Evolutionary conservation across 345 rosid genomes (phyloP), one percentile per base, ranked within the genome.

Genomic region (Euphorbia tirucalli): DNA sequence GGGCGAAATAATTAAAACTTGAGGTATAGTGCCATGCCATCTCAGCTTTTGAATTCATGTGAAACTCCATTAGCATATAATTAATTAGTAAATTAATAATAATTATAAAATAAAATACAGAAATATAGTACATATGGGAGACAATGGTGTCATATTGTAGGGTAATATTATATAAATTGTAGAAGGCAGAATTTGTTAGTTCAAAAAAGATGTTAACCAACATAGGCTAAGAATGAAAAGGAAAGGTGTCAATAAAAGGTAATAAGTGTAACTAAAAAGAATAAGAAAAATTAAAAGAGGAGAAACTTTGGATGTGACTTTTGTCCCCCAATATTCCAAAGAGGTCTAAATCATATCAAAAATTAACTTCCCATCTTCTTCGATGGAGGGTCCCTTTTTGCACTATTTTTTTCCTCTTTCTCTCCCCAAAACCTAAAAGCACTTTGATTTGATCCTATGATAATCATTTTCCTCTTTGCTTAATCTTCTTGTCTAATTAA

Each of bases 301-400:
- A 67, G 83, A 80, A 80, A 77, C 80, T 78, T 62, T 70, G 69
- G 86, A 85, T 83, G 82, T 70, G 88, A 79, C 79, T 21, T 0
- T 61, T 83, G 86, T 85, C 88, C 64, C 84, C 85, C 73, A 77
- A 75, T 85, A 83, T 85, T 81, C 85, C 66, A 83, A 83, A 79
- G 50, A 56, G 21, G 83, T 79, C 86, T 15, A 35, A 22, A 70
- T 83, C 81, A 74, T 60, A 78, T 78, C 66, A 72, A 72, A 44
- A 16, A 13, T 16, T 3, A 35, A 35, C 39, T 35, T 2, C 61
- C 66, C 75, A 24, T 76, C 69, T 72, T 72, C 43, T 59, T n/a
- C 0, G 71, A 61, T 64, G 81, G 80, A 59, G 86, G 85, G 83
- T 13, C 82, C 88, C 80, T 19, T 1, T 9, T 50, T 80, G 80